Evolutionary conservation across 2,329 filamentous ascomycete genomes (phyloP).

Genomic region (Penicillium sp.): DNA sequence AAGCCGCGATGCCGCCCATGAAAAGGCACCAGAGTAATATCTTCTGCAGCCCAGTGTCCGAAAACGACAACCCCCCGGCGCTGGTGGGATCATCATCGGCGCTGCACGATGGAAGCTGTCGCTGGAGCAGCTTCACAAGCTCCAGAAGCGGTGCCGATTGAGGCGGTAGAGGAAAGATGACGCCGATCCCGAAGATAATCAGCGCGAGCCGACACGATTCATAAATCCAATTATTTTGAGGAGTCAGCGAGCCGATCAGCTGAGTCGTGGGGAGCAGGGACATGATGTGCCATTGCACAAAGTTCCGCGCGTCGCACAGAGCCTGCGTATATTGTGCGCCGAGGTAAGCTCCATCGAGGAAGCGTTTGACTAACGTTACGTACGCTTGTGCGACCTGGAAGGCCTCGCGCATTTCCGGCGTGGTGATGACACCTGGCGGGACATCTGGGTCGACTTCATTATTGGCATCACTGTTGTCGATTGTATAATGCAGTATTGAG

Average conservation of each 20-base stretch:
- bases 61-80: neutral
- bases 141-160: neutral
- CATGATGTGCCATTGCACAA: constrained; percentile 10
- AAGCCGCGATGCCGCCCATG: neutral
- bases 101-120: neutral
- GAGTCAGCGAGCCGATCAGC: neutral
- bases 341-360: neutral
- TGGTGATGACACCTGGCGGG: neutral
- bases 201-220: constrained; percentile 5
- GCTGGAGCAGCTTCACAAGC: neutral
- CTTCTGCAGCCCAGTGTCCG: no score
- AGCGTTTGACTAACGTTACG: neutral
- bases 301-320: neutral
- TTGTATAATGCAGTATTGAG: neutral
- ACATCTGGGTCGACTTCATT: neutral
- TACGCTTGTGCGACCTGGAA: neutral
- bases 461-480: no score
- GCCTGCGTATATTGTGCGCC: neutral
- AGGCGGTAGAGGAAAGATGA: neutral
- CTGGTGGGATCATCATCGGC: no score
- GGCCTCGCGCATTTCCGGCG: neutral
- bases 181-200: neutral
- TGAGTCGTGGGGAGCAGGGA: neutral
- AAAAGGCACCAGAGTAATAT: neutral
- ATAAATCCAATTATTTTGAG: neutral